These are phyloP conservation scores for Pyricularia pennisetigena DNA, from an alignment of 2,329 filamentous ascomycete genomes.

Conservation along the genomic window DNA sequence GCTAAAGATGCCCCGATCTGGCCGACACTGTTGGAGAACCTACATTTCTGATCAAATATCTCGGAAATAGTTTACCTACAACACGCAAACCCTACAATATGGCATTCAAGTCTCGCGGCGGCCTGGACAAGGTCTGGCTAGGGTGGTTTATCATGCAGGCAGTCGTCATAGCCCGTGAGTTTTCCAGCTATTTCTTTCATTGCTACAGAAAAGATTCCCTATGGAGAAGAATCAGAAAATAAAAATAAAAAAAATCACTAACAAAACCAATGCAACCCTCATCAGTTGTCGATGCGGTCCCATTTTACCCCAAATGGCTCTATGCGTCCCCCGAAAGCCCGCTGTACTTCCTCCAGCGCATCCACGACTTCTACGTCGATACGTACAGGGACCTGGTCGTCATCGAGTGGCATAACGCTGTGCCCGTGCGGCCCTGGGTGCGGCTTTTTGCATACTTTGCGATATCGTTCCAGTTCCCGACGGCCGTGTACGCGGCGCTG, in stretches of 20 bases:
- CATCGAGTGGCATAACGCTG: slow-evolving; percentile 20
- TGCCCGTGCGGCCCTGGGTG: slow-evolving; percentile 35
- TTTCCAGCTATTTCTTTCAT: neutral
- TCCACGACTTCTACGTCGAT: slow-evolving; percentile 36
- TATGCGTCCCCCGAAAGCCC: slow-evolving; percentile 30
- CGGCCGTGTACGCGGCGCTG: slow-evolving; percentile 35
- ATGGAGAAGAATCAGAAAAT: no score
- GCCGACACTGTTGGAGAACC: no score
- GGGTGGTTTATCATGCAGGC: slow-evolving; percentile 21
- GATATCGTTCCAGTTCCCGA: slow-evolving; percentile 38
- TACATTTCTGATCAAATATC: neutral
- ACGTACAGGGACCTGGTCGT: slow-evolving; percentile 45
- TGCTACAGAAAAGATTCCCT: neutral
- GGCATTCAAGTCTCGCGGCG: slow-evolving; percentile 6
- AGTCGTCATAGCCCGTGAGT: slow-evolving; percentile 20
- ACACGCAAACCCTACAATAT: neutral
- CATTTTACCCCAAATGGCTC: slow-evolving; percentile 38
- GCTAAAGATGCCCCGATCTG: neutral
- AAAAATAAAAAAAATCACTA: neutral
- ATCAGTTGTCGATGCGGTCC: slow-evolving; percentile 42
- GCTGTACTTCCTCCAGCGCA: slow-evolving; percentile 33
- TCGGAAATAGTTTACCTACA: neutral
- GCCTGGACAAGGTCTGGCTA: slow-evolving; percentile 20
- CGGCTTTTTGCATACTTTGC: slow-evolving; percentile 39
- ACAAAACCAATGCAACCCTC: neutral